Percentiles rank a stretch among this genome's conserved stretches.
Conservation (phyloP, 768 basidiomycete species). For the Macrolepiota dolichaula region DNA sequence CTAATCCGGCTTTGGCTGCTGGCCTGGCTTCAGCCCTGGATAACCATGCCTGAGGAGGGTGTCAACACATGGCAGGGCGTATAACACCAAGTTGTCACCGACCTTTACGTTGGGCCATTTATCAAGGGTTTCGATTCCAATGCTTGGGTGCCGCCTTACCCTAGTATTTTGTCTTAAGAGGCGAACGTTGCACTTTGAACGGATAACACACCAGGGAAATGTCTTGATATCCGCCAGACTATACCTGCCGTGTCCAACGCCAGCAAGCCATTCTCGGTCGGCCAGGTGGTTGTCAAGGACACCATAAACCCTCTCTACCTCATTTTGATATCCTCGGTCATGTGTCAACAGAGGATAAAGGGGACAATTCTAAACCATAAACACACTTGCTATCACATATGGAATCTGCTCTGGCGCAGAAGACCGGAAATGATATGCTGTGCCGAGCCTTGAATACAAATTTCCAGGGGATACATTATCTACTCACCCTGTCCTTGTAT, state of each 20-base stretch:
- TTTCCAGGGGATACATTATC: not conserved
- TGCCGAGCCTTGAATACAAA: not conserved
- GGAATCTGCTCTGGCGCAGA: slow-evolving; percentile 60
- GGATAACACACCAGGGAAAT: slow-evolving; percentile 46
- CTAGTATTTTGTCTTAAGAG: not conserved
- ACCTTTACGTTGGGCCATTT: slow-evolving; percentile 59
- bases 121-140: slow-evolving; percentile 55
- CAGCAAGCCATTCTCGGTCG: slow-evolving; percentile 71
- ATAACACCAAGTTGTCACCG: not conserved
- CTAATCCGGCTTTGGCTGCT: not conserved
- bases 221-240: slow-evolving; percentile 69
- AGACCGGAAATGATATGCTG: slow-evolving; percentile 63
- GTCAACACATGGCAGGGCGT: not conserved
- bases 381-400: slow-evolving; percentile 57
- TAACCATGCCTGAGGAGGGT: not conserved
- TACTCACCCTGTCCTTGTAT: slow-evolving; percentile 66
- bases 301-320: slow-evolving; percentile 75
- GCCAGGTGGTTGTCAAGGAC: slow-evolving; percentile 71
- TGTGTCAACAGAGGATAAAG: not conserved
- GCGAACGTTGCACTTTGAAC: not conserved
- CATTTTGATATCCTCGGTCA: slow-evolving; percentile 59
- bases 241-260: slow-evolving; percentile 57
- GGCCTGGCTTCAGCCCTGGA: not conserved
- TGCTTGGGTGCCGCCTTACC: slow-evolving; percentile 40
- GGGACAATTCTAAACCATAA: not conserved